Evolutionary conservation across 2,329 filamentous ascomycete species (phyloP).

Genomic region (Pochonia chlamydosporia): DNA sequence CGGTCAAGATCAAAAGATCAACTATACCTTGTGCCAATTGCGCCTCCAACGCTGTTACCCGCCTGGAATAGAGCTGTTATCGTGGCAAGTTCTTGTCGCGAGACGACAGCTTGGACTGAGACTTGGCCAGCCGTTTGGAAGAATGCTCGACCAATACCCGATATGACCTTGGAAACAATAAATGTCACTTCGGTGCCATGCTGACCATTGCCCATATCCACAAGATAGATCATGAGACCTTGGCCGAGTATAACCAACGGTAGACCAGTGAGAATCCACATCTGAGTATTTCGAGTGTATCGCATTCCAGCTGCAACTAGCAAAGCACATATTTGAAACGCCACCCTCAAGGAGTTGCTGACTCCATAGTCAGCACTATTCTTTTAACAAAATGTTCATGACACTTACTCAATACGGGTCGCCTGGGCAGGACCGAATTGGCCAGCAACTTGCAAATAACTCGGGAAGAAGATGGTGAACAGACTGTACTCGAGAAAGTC

Average conservation of each 20-base stretch:
- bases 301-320: conserved; percentile 29
- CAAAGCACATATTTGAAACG: conserved; percentile 30
- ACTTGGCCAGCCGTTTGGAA: conserved; percentile 9
- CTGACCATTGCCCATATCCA: conserved; percentile 9
- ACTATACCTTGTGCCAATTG: conserved; percentile 20
- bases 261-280: conserved; percentile 14
- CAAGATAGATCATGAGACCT: conserved; percentile 17
- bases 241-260: conserved; percentile 25
- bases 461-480: conserved; percentile 34
- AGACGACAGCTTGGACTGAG: conserved; percentile 22
- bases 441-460: conserved; percentile 33
- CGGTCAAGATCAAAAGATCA: background rate
- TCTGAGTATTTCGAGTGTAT: conserved; percentile 24
- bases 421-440: conserved; percentile 28
- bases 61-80: conserved; percentile 27
- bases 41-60: conserved; percentile 20
- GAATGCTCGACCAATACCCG: conserved; percentile 24
- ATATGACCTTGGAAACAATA: conserved; percentile 18
- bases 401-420: conserved; percentile 28
- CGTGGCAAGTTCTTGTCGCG: conserved; percentile 25
- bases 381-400: too few relatives aligned
- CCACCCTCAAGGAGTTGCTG: conserved; percentile 24
- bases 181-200: conserved; percentile 22
- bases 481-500: conserved; percentile 32
- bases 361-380: too few relatives aligned